Percentiles rank a stretch among this genome's conserved stretches.
Evolutionary conservation across 805 yeast genomes (phyloP).

Genomic region (Candida chilensis): DNA sequence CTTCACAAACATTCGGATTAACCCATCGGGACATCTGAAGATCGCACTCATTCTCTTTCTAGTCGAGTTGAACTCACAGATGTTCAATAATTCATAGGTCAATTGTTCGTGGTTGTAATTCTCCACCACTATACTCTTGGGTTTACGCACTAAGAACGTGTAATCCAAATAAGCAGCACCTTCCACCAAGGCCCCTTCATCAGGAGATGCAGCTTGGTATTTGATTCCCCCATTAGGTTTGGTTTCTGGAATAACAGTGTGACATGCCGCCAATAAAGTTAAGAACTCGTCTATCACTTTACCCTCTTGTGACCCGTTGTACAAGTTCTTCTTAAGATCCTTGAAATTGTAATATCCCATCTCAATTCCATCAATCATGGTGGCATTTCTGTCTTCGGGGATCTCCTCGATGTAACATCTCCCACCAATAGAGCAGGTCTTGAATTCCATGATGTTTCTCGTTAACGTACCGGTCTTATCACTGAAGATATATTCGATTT

Average conservation of each 20-base stretch:
- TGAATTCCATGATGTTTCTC: constrained; percentile 93
- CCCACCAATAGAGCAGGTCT: constrained; percentile 89
- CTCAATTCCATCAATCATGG: constrained; percentile 68
- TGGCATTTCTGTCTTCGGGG: constrained; percentile 82
- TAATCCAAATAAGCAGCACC: constrained; percentile 92
- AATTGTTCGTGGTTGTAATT: constrained; percentile 36
- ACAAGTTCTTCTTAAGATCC: constrained; percentile 44
- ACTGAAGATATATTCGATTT: constrained; percentile 90
- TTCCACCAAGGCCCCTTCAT: constrained; percentile 96
- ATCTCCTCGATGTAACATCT: constrained; percentile 78
- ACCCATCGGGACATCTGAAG: constrained; percentile 90
- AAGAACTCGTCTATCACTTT: constrained; percentile 64
- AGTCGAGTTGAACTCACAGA: constrained; percentile 96
- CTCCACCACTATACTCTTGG: constrained; percentile 67
- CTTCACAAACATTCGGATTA: constrained; percentile 80
- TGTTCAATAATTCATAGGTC: constrained; percentile 72
- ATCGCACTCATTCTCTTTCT: constrained; percentile 97
- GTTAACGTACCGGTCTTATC: constrained; percentile 98
- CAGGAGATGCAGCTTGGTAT: constrained; percentile 98
- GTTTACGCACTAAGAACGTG: constrained; percentile 76
- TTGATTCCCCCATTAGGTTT: constrained; percentile 57
- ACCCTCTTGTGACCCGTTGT: constrained; percentile 27
- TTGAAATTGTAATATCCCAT: constrained; percentile 69
- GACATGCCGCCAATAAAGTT: constrained; percentile 83
- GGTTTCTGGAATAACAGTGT: constrained; percentile 93